A percentile compares a stretch with the other conserved stretches of the same genome.
Evolutionary conservation across 768 basidiomycete species (phyloP).

Genomic region (Calocybe cyanea): DNA sequence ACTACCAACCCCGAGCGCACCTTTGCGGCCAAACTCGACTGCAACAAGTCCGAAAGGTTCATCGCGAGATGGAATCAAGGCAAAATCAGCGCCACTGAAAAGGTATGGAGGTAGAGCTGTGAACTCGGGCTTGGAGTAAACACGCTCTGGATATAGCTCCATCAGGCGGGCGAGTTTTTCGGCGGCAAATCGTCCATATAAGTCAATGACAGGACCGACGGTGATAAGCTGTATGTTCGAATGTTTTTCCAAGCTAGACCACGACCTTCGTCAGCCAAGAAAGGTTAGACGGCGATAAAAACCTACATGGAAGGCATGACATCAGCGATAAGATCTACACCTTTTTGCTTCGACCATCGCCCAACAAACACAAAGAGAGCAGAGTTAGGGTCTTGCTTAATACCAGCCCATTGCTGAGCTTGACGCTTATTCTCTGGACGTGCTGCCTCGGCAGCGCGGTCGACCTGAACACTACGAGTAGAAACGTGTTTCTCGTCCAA

Average conservation of each 20-base stretch:
- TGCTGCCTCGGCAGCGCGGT: conserved; percentile 79
- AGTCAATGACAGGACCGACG: conserved; percentile 92
- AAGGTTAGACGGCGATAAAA: conserved; percentile 1
- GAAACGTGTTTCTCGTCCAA: conserved; percentile 75
- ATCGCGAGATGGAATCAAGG: conserved; percentile 92
- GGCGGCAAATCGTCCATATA: conserved; percentile 93
- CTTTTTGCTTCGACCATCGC: conserved; percentile 98
- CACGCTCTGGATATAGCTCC: conserved; percentile 93
- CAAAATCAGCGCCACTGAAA: conserved; percentile 94
- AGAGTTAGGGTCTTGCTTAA: conserved; percentile 85
- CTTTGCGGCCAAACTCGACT: conserved; percentile 94
- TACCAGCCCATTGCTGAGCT: conserved; percentile 93
- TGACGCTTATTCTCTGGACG: conserved; percentile 89
- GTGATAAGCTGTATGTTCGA: conserved; percentile 82
- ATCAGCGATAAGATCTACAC: conserved; percentile 95
- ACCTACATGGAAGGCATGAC: conserved; percentile 86
- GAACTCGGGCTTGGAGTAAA: conserved; percentile 96
- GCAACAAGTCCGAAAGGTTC: conserved; percentile 96
- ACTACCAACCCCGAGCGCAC: conserved; percentile 92
- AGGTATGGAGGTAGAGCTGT: conserved; percentile 90
- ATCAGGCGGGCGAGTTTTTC: conserved; percentile 91
- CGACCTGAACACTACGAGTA: conserved; percentile 71
- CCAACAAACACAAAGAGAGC: conserved; percentile 96
- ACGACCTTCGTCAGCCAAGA: conserved; percentile 4
- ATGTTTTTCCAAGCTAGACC: conserved; percentile 73